phyloP scores from a whole-genome alignment of 2,329 filamentous ascomycete genomes.

The Exophiala alcalophila region DNA sequence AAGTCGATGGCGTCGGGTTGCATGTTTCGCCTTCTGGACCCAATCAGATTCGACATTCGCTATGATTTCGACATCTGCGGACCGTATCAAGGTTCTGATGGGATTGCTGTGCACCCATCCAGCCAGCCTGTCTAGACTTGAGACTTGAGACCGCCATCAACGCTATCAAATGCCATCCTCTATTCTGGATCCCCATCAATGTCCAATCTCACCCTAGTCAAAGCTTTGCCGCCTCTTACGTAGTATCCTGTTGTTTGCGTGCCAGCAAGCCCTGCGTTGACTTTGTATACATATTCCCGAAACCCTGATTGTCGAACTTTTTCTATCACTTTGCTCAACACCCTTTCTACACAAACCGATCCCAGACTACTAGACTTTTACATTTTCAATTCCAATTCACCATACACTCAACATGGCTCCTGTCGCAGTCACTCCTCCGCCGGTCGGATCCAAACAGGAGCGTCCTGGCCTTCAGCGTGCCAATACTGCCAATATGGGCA shows the following conservation, averaged over 20 bases:
- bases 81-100: conserved; percentile 18
- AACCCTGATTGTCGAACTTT: background rate
- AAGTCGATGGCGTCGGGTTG: conserved; percentile 20
- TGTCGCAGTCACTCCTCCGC: conserved; percentile 27
- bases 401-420: conserved; percentile 26
- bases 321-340: background rate
- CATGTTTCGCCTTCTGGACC: conserved; percentile 9
- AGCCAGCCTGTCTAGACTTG: too few species aligned
- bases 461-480: conserved; percentile 22
- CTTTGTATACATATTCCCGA: conserved; percentile 6
- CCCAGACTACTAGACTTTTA: background rate
- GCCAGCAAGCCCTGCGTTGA: too few species aligned
- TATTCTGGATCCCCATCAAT: background rate
- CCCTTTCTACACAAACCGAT: background rate
- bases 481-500: conserved; percentile 30
- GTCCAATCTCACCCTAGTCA: conserved; percentile 8
- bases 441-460: conserved; percentile 24
- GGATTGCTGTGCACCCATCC: too few species aligned
- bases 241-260: conserved; percentile 9
- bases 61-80: conserved; percentile 4
- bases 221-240: conserved; percentile 20
- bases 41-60: conserved; percentile 7
- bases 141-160: conserved; percentile 1
- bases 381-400: background rate
- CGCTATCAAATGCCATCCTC: too few species aligned